Conservation (phyloP, 2,329 filamentous ascomycete genomes). For the Plectosphaerella sp. region DNA sequence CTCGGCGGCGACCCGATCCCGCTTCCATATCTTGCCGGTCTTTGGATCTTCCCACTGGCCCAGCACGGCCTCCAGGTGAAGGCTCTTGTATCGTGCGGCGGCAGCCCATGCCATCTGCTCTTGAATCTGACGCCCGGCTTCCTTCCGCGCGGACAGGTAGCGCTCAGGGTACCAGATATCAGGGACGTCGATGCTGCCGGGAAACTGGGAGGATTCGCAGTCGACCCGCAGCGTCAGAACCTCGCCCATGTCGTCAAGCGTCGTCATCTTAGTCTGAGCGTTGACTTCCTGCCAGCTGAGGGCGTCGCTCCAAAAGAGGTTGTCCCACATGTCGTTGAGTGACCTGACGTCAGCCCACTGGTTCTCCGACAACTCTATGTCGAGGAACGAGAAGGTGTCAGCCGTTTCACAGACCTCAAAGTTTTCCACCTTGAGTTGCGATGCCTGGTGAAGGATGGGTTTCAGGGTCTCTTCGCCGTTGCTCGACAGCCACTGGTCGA, state of each 20-base stretch:
- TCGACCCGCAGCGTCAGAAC: slow-evolving; percentile 43
- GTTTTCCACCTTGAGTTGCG: slow-evolving; percentile 21
- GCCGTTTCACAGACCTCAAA: slow-evolving; percentile 22
- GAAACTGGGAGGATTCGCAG: slow-evolving; percentile 32
- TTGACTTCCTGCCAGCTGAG: slow-evolving; percentile 29
- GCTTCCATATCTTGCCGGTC: slow-evolving; percentile 5
- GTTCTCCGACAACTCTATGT: slow-evolving; percentile 29
- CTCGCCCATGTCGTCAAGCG: slow-evolving; percentile 42
- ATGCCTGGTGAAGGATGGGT: slow-evolving; percentile 23
- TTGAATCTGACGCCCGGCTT: slow-evolving; percentile 42
- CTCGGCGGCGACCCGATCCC: background rate
- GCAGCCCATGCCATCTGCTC: slow-evolving; percentile 18
- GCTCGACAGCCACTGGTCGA: slow-evolving; percentile 29
- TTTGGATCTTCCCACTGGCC: slow-evolving; percentile 11
- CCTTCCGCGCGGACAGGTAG: slow-evolving; percentile 41
- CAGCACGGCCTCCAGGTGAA: slow-evolving; percentile 14
- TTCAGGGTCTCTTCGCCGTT: slow-evolving; percentile 14
- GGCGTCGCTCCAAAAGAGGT: slow-evolving; percentile 42
- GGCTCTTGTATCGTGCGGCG: slow-evolving; percentile 12
- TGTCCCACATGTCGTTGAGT: slow-evolving; percentile 43
- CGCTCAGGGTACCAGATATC: slow-evolving; percentile 48
- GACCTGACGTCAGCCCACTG: slow-evolving; percentile 35
- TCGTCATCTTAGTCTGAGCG: slow-evolving; percentile 33
- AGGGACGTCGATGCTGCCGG: slow-evolving; percentile 45
- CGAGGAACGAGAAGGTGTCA: slow-evolving; percentile 36